Evolutionary conservation across 2,329 filamentous ascomycete species (phyloP).

Genomic region (Trichoderma simmonsii): DNA sequence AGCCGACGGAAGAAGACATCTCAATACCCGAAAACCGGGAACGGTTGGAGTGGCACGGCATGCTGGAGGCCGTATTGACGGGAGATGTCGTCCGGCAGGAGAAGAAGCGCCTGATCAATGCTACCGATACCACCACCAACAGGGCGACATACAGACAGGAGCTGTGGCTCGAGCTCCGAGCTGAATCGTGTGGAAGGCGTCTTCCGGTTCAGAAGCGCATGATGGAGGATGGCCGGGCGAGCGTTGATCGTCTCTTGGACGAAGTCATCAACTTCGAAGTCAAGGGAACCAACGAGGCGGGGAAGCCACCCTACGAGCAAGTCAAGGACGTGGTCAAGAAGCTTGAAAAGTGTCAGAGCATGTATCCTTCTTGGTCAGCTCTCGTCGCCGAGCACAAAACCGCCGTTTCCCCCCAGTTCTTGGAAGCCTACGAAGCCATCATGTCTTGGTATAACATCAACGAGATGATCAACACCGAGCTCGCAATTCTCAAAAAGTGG

Average conservation of each 20-base stretch:
- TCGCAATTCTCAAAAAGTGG: slow-evolving; percentile 90
- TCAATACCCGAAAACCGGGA: slow-evolving; percentile 85
- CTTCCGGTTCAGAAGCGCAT: slow-evolving; percentile 81
- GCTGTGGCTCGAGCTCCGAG: slow-evolving; percentile 84
- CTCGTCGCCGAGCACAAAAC: slow-evolving; percentile 73
- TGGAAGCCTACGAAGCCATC: slow-evolving; percentile 81
- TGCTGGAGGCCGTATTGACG: slow-evolving; percentile 92
- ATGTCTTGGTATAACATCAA: slow-evolving; percentile 97
- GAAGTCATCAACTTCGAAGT: slow-evolving; percentile 92
- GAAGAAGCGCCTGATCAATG: slow-evolving; percentile 89
- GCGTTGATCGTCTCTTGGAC: slow-evolving; percentile 73
- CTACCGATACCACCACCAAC: slow-evolving; percentile 56
- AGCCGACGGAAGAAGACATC: slow-evolving; percentile 85
- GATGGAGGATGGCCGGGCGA: slow-evolving; percentile 76
- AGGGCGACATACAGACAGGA: slow-evolving; percentile 70
- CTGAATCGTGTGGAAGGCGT: slow-evolving; percentile 79
- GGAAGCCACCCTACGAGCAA: slow-evolving; percentile 83
- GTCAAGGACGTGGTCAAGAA: slow-evolving; percentile 85
- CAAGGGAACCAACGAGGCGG: slow-evolving; percentile 86
- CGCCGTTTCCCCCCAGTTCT: slow-evolving; percentile 72
- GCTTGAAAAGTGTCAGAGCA: slow-evolving; percentile 81
- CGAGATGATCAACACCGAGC: slow-evolving; percentile 90
- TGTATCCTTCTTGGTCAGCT: slow-evolving; percentile 78
- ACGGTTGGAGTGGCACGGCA: slow-evolving; percentile 94
- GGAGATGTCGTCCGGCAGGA: slow-evolving; percentile 97